These are phyloP conservation scores for Colletotrichum gloeosporioides DNA, from an alignment of 2,329 filamentous ascomycete genomes.

Conservation along the genomic window DNA sequence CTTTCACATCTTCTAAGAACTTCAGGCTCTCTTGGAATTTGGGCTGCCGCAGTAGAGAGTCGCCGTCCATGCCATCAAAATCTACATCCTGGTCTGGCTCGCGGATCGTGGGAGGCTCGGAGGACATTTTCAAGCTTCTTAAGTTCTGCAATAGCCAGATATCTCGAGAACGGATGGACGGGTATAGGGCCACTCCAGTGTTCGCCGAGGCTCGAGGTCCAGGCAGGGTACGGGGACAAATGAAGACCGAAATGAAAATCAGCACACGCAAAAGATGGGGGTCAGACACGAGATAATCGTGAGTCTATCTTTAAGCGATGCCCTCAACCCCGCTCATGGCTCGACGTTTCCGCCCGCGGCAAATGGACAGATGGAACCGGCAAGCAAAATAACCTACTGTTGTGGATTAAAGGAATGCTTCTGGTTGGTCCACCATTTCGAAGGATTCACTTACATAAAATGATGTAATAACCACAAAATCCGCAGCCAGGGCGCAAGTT, in stretches of 20 bases:
- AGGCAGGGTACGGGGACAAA: neutral
- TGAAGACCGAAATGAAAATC: neutral
- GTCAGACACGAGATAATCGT: neutral
- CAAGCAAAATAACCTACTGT: neutral
- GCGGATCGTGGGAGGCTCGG: neutral
- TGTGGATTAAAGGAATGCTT: neutral
- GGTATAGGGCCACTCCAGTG: neutral
- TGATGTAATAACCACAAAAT: constrained; percentile 3
- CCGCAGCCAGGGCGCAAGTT: neutral
- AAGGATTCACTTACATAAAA: neutral
- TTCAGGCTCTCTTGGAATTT: neutral
- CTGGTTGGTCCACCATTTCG: neutral
- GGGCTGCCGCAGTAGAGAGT: neutral
- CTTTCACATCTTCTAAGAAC: constrained; percentile 13
- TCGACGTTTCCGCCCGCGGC: neutral
- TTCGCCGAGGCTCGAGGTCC: neutral
- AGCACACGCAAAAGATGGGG: neutral
- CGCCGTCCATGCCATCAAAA: neutral
- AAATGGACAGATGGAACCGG: neutral
- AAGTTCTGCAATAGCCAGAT: neutral
- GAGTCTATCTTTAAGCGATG: neutral
- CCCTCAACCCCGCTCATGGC: neutral
- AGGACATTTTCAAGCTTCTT: neutral
- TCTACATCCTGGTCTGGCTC: neutral
- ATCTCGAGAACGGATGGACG: neutral